phyloP scores from a whole-genome alignment of 257 asterid genomes.

The Salvia miltiorrhiza region DNA sequence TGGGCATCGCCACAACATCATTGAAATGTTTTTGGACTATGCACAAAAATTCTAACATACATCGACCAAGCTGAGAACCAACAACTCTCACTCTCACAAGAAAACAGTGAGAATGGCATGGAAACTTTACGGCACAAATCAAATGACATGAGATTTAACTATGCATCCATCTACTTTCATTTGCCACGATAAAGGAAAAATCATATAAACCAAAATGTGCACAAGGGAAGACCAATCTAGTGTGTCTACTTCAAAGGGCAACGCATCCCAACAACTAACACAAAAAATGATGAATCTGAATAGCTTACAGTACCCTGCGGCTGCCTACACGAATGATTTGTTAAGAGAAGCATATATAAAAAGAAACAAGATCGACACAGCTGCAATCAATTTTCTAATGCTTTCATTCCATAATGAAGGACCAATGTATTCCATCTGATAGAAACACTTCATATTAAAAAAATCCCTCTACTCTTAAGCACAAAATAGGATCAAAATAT shows the following conservation, averaged over 20 bases:
- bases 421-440: neutral
- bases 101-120: neutral
- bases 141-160: neutral
- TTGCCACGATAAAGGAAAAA: neutral
- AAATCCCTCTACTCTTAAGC: conserved; percentile 10
- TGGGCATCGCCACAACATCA: neutral
- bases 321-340: too few species aligned
- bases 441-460: conserved; percentile 17
- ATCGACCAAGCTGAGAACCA: neutral
- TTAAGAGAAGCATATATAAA: neutral
- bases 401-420: conserved; percentile 2
- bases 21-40: neutral
- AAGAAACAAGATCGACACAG: neutral
- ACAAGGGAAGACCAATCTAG: neutral
- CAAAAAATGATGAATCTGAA: neutral
- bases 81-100: neutral
- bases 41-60: neutral
- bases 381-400: neutral
- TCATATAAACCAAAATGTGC: neutral
- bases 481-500: conserved; percentile 18
- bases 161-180: neutral
- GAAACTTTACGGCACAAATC: neutral
- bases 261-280: neutral
- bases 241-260: neutral
- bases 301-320: neutral